These are phyloP conservation scores for Salvia hispanica DNA, from an alignment of 257 asterid species.

Conservation along the genomic window DNA sequence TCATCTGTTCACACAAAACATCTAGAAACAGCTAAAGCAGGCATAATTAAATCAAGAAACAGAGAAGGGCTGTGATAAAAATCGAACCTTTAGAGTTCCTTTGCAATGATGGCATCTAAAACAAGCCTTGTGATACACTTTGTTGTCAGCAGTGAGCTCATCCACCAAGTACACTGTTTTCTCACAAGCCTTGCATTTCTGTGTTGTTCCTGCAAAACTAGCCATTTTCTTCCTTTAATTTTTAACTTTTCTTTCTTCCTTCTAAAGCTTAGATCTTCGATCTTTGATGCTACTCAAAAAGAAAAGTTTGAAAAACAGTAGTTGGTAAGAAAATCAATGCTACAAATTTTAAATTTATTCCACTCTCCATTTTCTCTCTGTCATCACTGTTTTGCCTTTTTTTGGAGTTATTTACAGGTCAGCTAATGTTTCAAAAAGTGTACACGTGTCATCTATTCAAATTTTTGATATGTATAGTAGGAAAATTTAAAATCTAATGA, in stretches of 20 bases:
- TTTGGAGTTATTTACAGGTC: constrained; percentile 35
- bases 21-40: constrained; percentile 8
- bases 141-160: constrained; percentile 62
- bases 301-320: constrained; percentile 18
- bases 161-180: constrained; percentile 79
- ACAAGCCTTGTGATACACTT: constrained; percentile 72
- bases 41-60: background rate
- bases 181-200: constrained; percentile 70
- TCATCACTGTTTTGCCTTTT: background rate
- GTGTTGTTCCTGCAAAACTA: constrained; percentile 68
- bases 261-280: constrained; percentile 31
- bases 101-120: constrained; percentile 78
- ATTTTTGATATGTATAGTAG: too few relatives aligned
- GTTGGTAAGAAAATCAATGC: constrained; percentile 26
- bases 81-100: constrained; percentile 69
- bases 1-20: too few relatives aligned
- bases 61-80: constrained; percentile 12
- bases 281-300: constrained; percentile 24
- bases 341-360: constrained; percentile 20
- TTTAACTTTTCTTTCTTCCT: constrained; percentile 1
- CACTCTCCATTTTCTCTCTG: background rate
- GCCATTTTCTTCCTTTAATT: constrained; percentile 38
- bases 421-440: constrained; percentile 22
- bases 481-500: too few relatives aligned
- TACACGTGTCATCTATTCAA: too few relatives aligned